Evolutionary conservation across 768 basidiomycete species (phyloP), one percentile per base, ranked within the genome.

Genomic region (Trametopsis cervina): DNA sequence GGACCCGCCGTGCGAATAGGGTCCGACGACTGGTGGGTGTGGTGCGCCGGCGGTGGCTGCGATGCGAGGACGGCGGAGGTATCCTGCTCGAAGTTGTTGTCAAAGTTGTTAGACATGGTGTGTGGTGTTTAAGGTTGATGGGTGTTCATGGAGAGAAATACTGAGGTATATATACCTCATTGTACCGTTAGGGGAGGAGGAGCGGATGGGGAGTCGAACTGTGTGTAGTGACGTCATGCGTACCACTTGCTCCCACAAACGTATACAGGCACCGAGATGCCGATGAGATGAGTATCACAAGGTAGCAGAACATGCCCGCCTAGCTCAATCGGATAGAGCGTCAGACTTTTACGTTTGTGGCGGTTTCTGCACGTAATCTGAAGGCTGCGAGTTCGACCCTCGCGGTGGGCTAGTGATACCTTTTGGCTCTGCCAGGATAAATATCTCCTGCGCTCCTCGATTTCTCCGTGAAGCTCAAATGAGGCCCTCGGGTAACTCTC

Each of bases 271-370:
- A n/a, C n/a, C n/a, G n/a, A n/a, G n/a, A n/a, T n/a, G n/a, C n/a
- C n/a, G n/a, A n/a, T n/a, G n/a, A n/a, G n/a, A n/a, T n/a, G n/a
- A n/a, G n/a, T n/a, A n/a, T n/a, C n/a, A n/a, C n/a, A n/a, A n/a
- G n/a, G n/a, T n/a, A n/a, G 29, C 15, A 33, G 29, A 15, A 33
- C 35, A 47, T 27, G 75, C 75, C 76, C 71, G 75, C 74, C 75
- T 77, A 78, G 76, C 75, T 78, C 76, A 76, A 76, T 76, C 74
- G 75, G 75, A 76, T 78, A 76, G 75, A 78, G 75, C 75, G 75
- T 78, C 76, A 78, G 75, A 76, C 75, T 76, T 47, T 47, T 47
- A 47, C 38, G 46, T 18, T 27, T 46, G 18, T 46, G 20, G 4
- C 21, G 36, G 26, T 23, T 11, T 37, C 35, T 24, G 11, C n/a